phyloP scores from a whole-genome alignment of 805 yeast genomes.

The Priceomyces fermenticarens region DNA sequence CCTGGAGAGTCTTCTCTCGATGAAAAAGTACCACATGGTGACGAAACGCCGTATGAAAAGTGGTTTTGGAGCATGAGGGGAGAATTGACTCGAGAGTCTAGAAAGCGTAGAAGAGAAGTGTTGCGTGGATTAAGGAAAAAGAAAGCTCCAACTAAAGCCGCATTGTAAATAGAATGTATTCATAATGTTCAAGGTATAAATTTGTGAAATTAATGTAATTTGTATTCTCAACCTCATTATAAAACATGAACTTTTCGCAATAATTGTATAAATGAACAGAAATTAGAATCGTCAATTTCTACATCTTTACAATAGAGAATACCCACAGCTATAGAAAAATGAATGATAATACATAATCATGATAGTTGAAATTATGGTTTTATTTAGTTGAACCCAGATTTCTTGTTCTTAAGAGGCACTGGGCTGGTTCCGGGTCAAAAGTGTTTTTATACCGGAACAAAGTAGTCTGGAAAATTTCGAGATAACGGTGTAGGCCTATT shows the following conservation, averaged over 20 bases:
- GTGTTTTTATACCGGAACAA: not conserved
- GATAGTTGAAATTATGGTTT: no score
- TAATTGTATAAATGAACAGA: not conserved
- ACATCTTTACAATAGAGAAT: no score
- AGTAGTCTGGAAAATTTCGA: no score
- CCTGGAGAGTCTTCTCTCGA: conserved; percentile 38
- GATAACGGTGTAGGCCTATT: no score
- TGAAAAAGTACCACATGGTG: conserved; percentile 21
- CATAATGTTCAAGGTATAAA: not conserved
- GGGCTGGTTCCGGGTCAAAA: no score
- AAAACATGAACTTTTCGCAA: no score
- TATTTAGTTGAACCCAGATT: no score
- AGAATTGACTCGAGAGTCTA: conserved; percentile 71
- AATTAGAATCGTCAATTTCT: not conserved
- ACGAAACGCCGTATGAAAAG: conserved; percentile 54
- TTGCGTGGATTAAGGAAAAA: conserved; percentile 55
- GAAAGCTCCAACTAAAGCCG: conserved; percentile 1
- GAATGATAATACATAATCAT: no score
- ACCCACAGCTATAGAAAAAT: no score
- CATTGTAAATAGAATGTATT: not conserved
- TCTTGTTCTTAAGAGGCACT: no score
- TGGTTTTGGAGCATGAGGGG: conserved; percentile 86
- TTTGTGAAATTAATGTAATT: no score
- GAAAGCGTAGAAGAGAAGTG: conserved; percentile 72
- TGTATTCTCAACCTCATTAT: no score